Conservation (phyloP, 2,329 filamentous ascomycete genomes). For the Mycosphaerella sp. region DNA sequence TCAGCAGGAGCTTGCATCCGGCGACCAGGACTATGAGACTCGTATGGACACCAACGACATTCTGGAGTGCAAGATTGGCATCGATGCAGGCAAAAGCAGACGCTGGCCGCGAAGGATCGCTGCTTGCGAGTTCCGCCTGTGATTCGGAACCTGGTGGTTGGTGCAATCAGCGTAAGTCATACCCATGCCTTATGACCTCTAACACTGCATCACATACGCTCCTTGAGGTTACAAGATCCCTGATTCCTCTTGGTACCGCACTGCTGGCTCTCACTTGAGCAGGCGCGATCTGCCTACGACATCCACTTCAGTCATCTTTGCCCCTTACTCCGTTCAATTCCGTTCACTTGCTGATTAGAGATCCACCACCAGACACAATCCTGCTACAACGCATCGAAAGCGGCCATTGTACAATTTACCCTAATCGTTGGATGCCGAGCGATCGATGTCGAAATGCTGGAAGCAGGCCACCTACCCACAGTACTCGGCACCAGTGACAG, state of each 20-base stretch:
- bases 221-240: background rate
- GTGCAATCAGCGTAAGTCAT: background rate
- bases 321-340: background rate
- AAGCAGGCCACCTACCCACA: too few relatives aligned
- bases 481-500: too few relatives aligned
- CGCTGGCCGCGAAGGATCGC: background rate
- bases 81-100: background rate
- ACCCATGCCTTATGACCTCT: background rate
- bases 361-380: too few relatives aligned
- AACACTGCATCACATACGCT: background rate
- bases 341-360: too few relatives aligned
- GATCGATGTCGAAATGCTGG: too few relatives aligned
- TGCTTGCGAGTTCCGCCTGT: background rate
- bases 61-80: background rate
- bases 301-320: background rate
- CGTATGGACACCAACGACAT: background rate
- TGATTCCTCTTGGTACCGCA: background rate
- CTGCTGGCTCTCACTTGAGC: background rate
- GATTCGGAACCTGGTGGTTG: background rate
- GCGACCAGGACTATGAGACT: too few relatives aligned
- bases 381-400: too few relatives aligned
- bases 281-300: background rate
- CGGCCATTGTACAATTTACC: too few relatives aligned
- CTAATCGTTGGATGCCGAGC: too few relatives aligned
- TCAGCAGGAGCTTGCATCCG: too few relatives aligned